These are phyloP conservation scores for Ceriops zippeliana DNA, from an alignment of 345 rosid genomes.

Conservation along the genomic window DNA sequence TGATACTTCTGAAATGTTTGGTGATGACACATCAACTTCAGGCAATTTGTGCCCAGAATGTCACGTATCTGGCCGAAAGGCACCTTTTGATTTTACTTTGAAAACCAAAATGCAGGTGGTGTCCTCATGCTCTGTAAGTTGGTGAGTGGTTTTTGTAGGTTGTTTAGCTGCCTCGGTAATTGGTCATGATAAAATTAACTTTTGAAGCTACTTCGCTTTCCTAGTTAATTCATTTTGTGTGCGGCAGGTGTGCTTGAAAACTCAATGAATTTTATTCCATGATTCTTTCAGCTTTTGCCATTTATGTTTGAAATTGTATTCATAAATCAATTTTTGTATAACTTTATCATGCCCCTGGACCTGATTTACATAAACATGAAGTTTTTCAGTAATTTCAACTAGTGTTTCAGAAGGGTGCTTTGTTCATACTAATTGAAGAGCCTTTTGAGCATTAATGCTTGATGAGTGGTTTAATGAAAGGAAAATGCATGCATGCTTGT, in stretches of 20 bases:
- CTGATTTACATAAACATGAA: too few relatives aligned
- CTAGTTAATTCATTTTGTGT: background rate
- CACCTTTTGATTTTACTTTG: conserved; percentile 85
- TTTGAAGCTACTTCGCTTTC: background rate
- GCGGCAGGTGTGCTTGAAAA: background rate
- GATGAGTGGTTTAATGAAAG: background rate
- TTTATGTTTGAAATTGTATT: too few relatives aligned
- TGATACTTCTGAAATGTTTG: conserved; percentile 38
- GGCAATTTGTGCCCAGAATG: conserved; percentile 51
- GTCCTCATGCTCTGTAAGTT: conserved; percentile 56
- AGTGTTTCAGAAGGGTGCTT: too few relatives aligned
- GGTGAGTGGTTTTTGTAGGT: conserved; percentile 44
- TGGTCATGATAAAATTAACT: conserved; percentile 5
- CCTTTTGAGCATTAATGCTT: background rate
- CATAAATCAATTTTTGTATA: too few relatives aligned
- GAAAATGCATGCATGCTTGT: background rate
- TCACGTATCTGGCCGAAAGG: conserved; percentile 48
- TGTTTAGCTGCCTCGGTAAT: background rate
- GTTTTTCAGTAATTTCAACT: too few relatives aligned
- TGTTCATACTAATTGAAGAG: background rate
- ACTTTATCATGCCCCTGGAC: too few relatives aligned
- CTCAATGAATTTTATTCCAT: too few relatives aligned
- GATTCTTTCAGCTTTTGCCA: too few relatives aligned
- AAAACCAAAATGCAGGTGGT: conserved; percentile 65
- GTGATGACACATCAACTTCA: conserved; percentile 28